Evolutionary conservation across 1,284 basidiomycete species (phyloP).

Genomic region (Singerocomus inundabilis): DNA sequence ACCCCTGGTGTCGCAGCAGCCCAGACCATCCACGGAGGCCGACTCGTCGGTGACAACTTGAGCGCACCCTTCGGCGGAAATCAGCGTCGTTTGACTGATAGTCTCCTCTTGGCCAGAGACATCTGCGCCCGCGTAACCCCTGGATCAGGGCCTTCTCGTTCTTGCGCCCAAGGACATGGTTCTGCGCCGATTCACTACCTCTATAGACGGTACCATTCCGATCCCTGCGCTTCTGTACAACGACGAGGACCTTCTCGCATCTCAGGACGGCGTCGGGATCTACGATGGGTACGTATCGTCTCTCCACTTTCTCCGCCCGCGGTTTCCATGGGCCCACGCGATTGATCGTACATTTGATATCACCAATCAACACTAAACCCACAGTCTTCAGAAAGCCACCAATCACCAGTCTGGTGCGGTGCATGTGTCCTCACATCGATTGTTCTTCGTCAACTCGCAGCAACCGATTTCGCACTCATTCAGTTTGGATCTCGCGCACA

Average conservation of each 20-base stretch:
- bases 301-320: conserved; percentile 9
- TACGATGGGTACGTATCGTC: conserved; percentile 76
- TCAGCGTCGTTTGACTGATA: not conserved
- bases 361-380: conserved; percentile 33
- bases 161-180: conserved; percentile 38
- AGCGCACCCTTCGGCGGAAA: conserved; percentile 16
- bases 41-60: conserved; percentile 11
- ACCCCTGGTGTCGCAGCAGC: conserved; percentile 4
- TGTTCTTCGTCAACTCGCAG: conserved; percentile 74
- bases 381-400: conserved; percentile 78
- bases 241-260: conserved; percentile 73
- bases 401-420: conserved; percentile 71
- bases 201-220: conserved; percentile 72
- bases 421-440: conserved; percentile 81
- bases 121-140: conserved; percentile 1
- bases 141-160: conserved; percentile 8
- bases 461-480: conserved; percentile 54
- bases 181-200: conserved; percentile 50
- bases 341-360: conserved; percentile 16
- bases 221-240: conserved; percentile 70
- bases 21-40: conserved; percentile 4
- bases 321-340: conserved; percentile 16
- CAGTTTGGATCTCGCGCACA: conserved; percentile 59
- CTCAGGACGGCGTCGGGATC: conserved; percentile 80
- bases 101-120: not conserved